These are phyloP conservation scores for Scheffersomyces lignicola DNA, from an alignment of 1,139 yeast genomes.

Conservation along the genomic window DNA sequence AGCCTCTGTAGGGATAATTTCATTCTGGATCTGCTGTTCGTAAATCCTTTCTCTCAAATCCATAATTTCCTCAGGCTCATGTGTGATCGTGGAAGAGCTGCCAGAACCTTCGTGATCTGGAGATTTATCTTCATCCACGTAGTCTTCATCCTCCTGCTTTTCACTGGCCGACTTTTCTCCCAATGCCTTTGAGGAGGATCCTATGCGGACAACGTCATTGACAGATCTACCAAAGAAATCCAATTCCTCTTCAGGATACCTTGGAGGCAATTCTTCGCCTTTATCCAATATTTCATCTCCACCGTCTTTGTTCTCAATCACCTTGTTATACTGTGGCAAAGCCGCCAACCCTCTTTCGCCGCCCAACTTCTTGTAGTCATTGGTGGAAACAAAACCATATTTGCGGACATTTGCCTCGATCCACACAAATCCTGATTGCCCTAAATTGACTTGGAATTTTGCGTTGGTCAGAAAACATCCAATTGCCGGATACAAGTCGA, in stretches of 20 bases:
- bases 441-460: conserved; percentile 78
- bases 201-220: conserved; percentile 17
- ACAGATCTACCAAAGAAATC: conserved; percentile 60
- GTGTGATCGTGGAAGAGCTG: conserved; percentile 26
- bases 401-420: conserved; percentile 93
- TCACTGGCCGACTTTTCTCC: conserved; percentile 11
- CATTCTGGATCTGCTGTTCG: conserved; percentile 26
- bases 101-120: conserved; percentile 11
- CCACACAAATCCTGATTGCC: conserved; percentile 90
- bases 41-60: conserved; percentile 38
- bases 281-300: conserved; percentile 58
- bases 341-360: conserved; percentile 48
- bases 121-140: conserved; percentile 17
- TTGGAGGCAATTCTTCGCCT: conserved; percentile 75
- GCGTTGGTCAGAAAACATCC: conserved; percentile 77
- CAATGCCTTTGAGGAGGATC: conserved; percentile 22
- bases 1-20: conserved; percentile 9
- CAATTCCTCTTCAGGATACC: conserved; percentile 61
- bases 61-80: conserved; percentile 43
- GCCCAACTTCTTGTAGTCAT: conserved; percentile 42
- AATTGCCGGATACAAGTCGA: conserved; percentile 85
- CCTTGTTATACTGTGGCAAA: conserved; percentile 39
- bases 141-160: conserved; percentile 13
- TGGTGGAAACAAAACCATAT: conserved; percentile 81
- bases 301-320: conserved; percentile 16